Evolutionary conservation across 129 eudicot species (phyloP).

Genomic region (Rutidosis leptorrhynchoides): DNA sequence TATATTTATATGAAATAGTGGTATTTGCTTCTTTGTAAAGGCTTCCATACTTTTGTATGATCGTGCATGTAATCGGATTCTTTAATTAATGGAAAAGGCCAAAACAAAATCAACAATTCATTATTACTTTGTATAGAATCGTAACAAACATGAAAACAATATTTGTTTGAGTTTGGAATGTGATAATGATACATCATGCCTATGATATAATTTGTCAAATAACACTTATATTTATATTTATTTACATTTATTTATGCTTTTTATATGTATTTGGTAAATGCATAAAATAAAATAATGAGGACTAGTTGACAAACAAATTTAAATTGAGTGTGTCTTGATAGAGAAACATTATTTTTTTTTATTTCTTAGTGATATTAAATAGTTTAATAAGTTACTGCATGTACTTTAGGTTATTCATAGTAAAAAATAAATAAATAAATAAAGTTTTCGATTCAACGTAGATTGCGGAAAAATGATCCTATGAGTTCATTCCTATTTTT

Average conservation of each 20-base stretch:
- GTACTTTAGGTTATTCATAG: no score
- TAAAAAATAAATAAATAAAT: no score
- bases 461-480: no score
- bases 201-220: constrained; percentile 2
- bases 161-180: constrained; percentile 16
- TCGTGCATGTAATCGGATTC: background rate
- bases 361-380: no score
- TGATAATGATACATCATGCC: constrained; percentile 24
- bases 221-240: background rate
- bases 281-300: background rate
- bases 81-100: background rate
- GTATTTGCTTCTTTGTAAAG: constrained; percentile 20
- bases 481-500: no score
- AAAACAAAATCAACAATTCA: constrained; percentile 14
- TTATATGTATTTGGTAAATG: background rate
- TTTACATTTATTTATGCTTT: no score
- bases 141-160: constrained; percentile 9
- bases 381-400: no score
- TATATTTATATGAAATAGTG: background rate
- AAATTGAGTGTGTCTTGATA: background rate
- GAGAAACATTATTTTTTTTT: no score
- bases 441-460: no score
- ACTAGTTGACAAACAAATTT: background rate
- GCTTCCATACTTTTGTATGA: constrained; percentile 12
- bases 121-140: background rate